Evolutionary conservation across 768 basidiomycete genomes (phyloP).

Genomic region (Calocybe cyanea): DNA sequence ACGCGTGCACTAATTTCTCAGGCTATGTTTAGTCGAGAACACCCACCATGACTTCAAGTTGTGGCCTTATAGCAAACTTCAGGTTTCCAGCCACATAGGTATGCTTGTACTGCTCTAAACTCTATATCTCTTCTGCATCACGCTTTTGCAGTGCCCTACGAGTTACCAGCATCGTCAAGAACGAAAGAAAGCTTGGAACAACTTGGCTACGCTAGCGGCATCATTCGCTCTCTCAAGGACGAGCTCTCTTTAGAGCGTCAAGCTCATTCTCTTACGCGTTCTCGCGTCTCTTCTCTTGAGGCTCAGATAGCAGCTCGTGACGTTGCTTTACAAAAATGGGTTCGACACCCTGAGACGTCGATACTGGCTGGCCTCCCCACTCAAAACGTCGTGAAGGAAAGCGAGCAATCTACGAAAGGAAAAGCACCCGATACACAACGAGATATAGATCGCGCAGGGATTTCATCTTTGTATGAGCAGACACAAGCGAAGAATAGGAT

Average conservation of each 20-base stretch:
- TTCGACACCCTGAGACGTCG: constrained; percentile 1
- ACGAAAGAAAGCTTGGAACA: not conserved
- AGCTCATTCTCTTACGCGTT: constrained; percentile 30
- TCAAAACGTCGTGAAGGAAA: not conserved
- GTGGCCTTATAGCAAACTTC: constrained; percentile 41
- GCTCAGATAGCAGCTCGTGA: constrained; percentile 50
- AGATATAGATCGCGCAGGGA: constrained; percentile 22
- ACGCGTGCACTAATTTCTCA: constrained; percentile 1
- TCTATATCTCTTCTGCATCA: not conserved
- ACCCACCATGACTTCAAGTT: constrained; percentile 34
- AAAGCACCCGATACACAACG: not conserved
- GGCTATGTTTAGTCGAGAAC: constrained; percentile 28
- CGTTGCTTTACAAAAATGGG: constrained; percentile 34
- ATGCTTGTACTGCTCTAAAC: not conserved
- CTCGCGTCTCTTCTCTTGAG: constrained; percentile 36
- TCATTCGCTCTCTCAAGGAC: constrained; percentile 32
- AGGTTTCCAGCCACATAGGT: constrained; percentile 37
- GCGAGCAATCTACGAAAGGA: not conserved
- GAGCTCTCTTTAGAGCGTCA: constrained; percentile 38
- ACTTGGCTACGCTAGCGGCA: constrained; percentile 28
- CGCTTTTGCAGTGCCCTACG: not conserved
- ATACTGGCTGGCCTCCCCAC: not conserved
- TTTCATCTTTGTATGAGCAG: constrained; percentile 27
- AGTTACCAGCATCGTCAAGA: not conserved
- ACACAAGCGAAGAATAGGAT: constrained; percentile 28